Conservation (phyloP, 257 asterid genomes). For the Striga asiatica region DNA sequence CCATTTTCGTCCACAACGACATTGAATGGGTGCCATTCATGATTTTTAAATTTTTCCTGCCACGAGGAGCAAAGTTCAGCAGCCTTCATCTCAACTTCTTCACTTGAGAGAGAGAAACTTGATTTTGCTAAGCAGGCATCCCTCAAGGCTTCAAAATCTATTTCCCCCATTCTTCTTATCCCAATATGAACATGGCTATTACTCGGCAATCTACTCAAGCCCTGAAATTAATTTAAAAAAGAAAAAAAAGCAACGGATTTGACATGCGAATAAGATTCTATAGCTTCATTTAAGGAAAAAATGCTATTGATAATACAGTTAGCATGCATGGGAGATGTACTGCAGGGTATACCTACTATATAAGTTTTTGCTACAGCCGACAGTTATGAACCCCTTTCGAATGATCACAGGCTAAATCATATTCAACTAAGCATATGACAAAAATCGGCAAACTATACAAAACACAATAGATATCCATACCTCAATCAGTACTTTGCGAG, state of each 20-base stretch:
- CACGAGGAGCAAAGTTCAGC: slow-evolving; percentile 35
- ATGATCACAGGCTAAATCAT: too few relatives aligned
- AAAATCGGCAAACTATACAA: too few relatives aligned
- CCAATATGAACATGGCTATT: slow-evolving; percentile 37
- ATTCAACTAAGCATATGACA: too few relatives aligned
- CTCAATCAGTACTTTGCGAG: not conserved
- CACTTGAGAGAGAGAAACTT: slow-evolving; percentile 23
- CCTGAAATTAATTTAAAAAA: slow-evolving; percentile 3
- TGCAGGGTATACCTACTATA: not conserved
- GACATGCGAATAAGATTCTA: too few relatives aligned
- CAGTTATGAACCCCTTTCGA: not conserved
- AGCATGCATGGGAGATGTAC: not conserved
- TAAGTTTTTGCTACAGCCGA: not conserved
- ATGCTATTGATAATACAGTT: not conserved
- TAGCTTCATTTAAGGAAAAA: too few relatives aligned
- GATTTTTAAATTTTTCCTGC: slow-evolving; percentile 37
- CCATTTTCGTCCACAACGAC: slow-evolving; percentile 22
- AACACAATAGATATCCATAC: not conserved
- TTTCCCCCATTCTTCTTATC: slow-evolving; percentile 57
- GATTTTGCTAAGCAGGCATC: slow-evolving; percentile 31
- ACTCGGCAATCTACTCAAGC: slow-evolving; percentile 24
- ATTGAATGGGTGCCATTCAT: slow-evolving; percentile 49
- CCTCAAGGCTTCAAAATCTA: slow-evolving; percentile 34
- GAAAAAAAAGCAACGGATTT: not conserved
- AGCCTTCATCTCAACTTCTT: slow-evolving; percentile 41